Conservation (phyloP, 768 basidiomycete species). For the Mycena vulgaris region DNA sequence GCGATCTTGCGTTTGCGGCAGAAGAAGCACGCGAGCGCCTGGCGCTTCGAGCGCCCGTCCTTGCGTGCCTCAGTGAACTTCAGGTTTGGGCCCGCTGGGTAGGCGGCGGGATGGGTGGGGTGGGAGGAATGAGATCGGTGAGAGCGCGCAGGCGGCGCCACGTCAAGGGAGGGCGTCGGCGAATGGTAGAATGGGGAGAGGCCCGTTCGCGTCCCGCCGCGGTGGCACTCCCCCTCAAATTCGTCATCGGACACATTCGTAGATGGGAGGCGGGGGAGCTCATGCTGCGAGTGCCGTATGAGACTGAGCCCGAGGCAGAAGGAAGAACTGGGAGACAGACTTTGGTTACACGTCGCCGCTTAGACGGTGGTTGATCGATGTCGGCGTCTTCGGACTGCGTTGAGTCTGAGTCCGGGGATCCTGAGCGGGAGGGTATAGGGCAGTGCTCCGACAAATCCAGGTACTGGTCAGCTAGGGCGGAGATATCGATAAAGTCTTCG, state of each 20-base stretch:
- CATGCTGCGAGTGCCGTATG: not conserved
- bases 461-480: conserved; percentile 8
- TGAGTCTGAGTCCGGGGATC: not conserved
- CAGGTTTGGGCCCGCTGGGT: not conserved
- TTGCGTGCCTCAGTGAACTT: conserved; percentile 19
- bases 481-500: not conserved
- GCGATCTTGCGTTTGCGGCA: conserved; percentile 26
- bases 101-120: not conserved
- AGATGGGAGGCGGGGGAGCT: not conserved
- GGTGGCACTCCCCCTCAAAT: not conserved
- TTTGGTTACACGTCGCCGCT: not conserved
- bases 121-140: not conserved
- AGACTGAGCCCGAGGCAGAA: not conserved
- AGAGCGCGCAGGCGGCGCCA: not conserved
- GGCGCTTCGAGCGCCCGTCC: conserved; percentile 17
- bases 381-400: conserved; percentile 8
- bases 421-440: not conserved
- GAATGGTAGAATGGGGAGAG: conserved; percentile 16
- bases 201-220: not conserved
- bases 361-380: not conserved
- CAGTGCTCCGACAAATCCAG: conserved; percentile 20
- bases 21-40: conserved; percentile 22
- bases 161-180: not conserved
- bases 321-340: not conserved
- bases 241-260: not conserved